Evolutionary conservation across 768 basidiomycete genomes (phyloP).

Genomic region (Tylopilus plumbeoviolaceoides): DNA sequence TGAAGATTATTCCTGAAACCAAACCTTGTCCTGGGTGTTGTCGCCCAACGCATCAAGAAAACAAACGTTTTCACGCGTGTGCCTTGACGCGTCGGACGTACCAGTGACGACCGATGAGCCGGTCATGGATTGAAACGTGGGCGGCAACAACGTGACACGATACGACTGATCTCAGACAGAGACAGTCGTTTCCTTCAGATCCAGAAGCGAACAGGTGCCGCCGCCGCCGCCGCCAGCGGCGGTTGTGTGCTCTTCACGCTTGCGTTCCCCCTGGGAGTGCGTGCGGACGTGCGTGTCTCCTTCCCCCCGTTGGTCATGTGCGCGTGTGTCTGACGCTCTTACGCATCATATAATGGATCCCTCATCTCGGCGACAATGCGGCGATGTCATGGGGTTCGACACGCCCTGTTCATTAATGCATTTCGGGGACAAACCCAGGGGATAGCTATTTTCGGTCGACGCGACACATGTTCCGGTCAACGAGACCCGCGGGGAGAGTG

Average conservation of each 20-base stretch:
- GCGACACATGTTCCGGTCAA: constrained; percentile 1
- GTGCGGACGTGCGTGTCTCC: not conserved
- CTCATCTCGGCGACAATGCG: not conserved
- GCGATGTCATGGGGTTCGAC: not conserved
- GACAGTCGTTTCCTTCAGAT: not conserved
- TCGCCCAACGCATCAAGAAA: not conserved
- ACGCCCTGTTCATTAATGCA: not conserved
- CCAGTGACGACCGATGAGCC: too few species aligned
- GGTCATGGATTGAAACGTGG: not conserved
- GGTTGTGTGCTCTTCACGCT: not conserved
- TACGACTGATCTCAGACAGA: not conserved
- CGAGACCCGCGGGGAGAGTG: not conserved
- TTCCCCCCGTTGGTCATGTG: too few species aligned
- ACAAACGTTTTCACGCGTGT: not conserved
- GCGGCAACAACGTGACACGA: not conserved
- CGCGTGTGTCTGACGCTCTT: too few species aligned
- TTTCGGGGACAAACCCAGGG: not conserved
- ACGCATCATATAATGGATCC: not conserved
- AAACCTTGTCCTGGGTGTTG: not conserved
- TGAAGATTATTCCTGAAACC: not conserved
- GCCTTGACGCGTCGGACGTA: not conserved
- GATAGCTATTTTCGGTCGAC: not conserved
- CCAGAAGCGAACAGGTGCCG: not conserved
- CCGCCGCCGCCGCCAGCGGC: too few species aligned
- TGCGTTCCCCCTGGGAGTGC: too few species aligned